Evolutionary conservation across 2,329 filamentous ascomycete species (phyloP).

Genomic region (Akanthomyces dipterigenus): DNA sequence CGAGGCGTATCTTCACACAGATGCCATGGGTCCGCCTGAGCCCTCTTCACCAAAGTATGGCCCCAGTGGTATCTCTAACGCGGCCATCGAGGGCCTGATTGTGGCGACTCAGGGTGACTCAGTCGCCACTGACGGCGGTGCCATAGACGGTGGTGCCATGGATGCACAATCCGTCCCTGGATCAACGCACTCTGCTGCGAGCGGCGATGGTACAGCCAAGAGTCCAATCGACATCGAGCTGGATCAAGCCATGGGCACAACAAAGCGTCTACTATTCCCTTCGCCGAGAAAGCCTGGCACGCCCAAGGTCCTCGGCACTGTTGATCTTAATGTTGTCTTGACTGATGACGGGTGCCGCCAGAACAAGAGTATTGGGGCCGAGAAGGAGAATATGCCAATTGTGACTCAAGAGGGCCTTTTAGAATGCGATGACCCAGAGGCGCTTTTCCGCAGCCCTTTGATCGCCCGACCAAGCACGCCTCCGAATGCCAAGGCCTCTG

Average conservation of each 20-base stretch:
- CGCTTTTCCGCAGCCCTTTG: constrained; percentile 59
- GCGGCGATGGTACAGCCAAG: constrained; percentile 50
- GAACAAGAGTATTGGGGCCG: constrained; percentile 26
- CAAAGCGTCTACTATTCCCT: constrained; percentile 67
- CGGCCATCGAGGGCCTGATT: not conserved
- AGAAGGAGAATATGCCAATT: constrained; percentile 48
- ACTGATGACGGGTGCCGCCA: constrained; percentile 31
- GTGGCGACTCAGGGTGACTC: not conserved
- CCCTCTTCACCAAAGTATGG: constrained; percentile 25
- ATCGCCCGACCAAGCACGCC: constrained; percentile 42
- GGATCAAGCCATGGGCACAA: constrained; percentile 44
- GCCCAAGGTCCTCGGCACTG: constrained; percentile 54
- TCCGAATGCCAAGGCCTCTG: constrained; percentile 35
- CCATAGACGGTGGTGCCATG: constrained; percentile 16
- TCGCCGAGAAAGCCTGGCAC: constrained; percentile 63
- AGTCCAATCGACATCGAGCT: constrained; percentile 50
- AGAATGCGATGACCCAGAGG: constrained; percentile 46
- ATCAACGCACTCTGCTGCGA: constrained; percentile 49
- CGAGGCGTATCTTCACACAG: constrained; percentile 48
- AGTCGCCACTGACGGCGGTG: constrained; percentile 16
- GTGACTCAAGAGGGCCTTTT: constrained; percentile 15
- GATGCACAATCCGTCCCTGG: constrained; percentile 24
- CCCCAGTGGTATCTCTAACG: not conserved
- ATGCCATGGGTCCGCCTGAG: constrained; percentile 44
- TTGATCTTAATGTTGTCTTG: constrained; percentile 46